Percentiles rank a stretch among this genome's conserved stretches.
These are phyloP conservation scores for Pseudogymnoascus destructans DNA, from an alignment of 2,329 filamentous ascomycete genomes.

Conservation along the genomic window DNA sequence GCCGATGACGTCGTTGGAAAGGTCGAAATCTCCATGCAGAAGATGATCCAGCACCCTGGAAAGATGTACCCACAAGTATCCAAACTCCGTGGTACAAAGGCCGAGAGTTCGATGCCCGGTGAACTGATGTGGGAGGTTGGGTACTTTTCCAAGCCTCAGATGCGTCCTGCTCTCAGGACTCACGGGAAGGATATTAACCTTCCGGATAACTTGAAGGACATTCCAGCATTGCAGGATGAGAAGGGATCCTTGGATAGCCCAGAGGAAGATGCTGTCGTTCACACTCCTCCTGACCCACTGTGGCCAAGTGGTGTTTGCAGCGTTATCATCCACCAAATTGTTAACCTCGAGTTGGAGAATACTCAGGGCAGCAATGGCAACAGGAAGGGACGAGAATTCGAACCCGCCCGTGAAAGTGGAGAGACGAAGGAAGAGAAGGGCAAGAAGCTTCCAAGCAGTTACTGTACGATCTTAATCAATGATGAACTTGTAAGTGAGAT, in stretches of 20 bases:
- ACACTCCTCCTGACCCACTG: constrained; percentile 87
- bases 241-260: constrained; percentile 61
- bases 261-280: constrained; percentile 71
- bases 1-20: constrained; percentile 94
- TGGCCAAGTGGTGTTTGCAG: constrained; percentile 88
- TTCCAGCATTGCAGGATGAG: constrained; percentile 74
- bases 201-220: constrained; percentile 58
- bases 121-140: constrained; percentile 94
- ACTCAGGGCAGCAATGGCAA: constrained; percentile 75
- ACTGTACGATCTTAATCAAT: constrained; percentile 85
- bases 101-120: constrained; percentile 79
- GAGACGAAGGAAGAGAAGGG: constrained; percentile 77
- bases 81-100: constrained; percentile 68
- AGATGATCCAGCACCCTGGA: constrained; percentile 86
- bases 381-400: constrained; percentile 72
- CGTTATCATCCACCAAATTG: constrained; percentile 83
- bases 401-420: constrained; percentile 73
- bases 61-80: constrained; percentile 87
- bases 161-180: constrained; percentile 70
- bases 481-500: constrained; percentile 53
- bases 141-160: constrained; percentile 83
- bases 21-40: constrained; percentile 83
- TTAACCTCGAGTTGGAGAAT: constrained; percentile 85
- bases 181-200: constrained; percentile 73
- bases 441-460: constrained; percentile 70